Evolutionary conservation across 768 basidiomycete species (phyloP).

Genomic region (Boletus sensibilis): DNA sequence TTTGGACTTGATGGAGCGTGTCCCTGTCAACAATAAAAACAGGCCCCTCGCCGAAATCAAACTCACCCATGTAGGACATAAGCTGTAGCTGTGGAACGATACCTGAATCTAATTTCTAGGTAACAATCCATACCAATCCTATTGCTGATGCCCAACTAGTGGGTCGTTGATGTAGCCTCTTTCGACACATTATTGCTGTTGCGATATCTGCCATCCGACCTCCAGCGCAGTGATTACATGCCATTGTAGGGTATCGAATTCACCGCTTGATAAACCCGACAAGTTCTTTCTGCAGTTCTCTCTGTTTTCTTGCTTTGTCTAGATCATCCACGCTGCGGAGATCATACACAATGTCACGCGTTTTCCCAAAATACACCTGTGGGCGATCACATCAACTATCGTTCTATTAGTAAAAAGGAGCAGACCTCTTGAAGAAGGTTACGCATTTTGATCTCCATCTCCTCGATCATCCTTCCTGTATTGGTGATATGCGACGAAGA

Average conservation of each 20-base stretch:
- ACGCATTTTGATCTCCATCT: slow-evolving; percentile 99
- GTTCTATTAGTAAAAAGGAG: background rate
- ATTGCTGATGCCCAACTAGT: slow-evolving; percentile 69
- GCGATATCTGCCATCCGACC: slow-evolving; percentile 1
- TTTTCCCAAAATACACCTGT: slow-evolving; percentile 94
- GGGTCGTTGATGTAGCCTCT: slow-evolving; percentile 21
- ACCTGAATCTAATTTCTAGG: slow-evolving; percentile 38
- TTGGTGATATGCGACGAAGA: slow-evolving; percentile 86
- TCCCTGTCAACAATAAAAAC: slow-evolving; percentile 89
- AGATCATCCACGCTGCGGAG: slow-evolving; percentile 85
- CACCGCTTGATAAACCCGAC: slow-evolving; percentile 80
- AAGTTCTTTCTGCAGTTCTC: slow-evolving; percentile 88
- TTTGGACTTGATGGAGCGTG: slow-evolving; percentile 89
- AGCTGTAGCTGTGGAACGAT: background rate
- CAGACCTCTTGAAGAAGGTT: slow-evolving; percentile 85
- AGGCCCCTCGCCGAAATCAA: slow-evolving; percentile 84
- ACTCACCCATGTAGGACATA: slow-evolving; percentile 63
- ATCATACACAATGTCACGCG: slow-evolving; percentile 91
- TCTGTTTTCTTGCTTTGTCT: slow-evolving; percentile 75
- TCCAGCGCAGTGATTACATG: slow-evolving; percentile 12
- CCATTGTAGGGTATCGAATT: slow-evolving; percentile 18
- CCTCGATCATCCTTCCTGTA: slow-evolving; percentile 94
- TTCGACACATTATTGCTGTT: background rate
- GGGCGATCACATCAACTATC: slow-evolving; percentile 9
- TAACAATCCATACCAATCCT: slow-evolving; percentile 93